phyloP scores from a whole-genome alignment of 1,284 basidiomycete species.

The Tilletia indica region DNA sequence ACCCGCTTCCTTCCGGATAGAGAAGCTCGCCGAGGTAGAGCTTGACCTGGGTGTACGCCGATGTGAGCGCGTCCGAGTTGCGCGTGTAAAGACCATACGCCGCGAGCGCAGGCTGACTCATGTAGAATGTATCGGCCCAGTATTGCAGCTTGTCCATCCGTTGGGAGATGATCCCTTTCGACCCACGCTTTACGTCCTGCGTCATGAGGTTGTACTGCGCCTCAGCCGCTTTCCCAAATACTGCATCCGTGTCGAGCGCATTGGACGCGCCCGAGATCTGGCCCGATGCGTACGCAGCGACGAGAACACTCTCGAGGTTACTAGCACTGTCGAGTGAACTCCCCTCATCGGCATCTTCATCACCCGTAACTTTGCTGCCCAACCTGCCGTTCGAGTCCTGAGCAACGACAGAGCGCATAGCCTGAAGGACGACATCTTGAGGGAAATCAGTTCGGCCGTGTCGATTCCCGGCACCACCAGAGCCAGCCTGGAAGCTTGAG shows the following conservation, averaged over 20 bases:
- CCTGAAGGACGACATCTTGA: constrained; percentile 8
- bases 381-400: constrained; percentile 4
- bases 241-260: not conserved
- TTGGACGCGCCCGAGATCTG: not conserved
- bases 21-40: not conserved
- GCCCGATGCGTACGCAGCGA: not conserved
- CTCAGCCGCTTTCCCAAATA: not conserved
- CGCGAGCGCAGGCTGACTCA: not conserved
- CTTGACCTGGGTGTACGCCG: constrained; percentile 13
- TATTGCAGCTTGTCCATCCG: constrained; percentile 13
- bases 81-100: not conserved
- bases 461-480: not conserved
- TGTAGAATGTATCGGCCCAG: constrained; percentile 16
- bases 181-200: not conserved
- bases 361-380: not conserved
- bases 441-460: not conserved
- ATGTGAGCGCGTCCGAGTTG: not conserved
- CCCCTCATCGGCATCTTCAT: not conserved
- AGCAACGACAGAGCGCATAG: constrained; percentile 1
- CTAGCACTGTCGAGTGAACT: not conserved
- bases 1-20: not conserved
- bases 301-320: constrained; percentile 5
- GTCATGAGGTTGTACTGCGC: not conserved
- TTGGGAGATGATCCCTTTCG: constrained; percentile 13
- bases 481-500: not conserved